Evolutionary conservation across 441 rosid species (phyloP).

Genomic region (Mallotus japonicus): DNA sequence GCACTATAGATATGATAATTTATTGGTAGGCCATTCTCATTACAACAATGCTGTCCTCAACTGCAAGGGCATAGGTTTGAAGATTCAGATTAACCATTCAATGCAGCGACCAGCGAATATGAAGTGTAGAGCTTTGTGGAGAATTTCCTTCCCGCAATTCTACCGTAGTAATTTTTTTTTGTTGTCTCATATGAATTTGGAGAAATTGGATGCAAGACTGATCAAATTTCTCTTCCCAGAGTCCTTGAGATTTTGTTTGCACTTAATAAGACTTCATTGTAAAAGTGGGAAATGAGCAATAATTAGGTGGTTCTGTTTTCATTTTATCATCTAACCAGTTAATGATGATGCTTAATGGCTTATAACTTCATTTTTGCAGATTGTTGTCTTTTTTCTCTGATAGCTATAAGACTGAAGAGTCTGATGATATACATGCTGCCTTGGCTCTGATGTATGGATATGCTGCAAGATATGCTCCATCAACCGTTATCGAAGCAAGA

Average conservation of each 20-base stretch:
- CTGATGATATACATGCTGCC: conserved; percentile 99
- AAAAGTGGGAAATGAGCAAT: background rate
- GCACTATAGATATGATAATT: background rate
- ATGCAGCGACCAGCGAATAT: background rate
- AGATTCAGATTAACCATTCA: background rate
- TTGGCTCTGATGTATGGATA: conserved; percentile 99
- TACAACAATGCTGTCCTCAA: background rate
- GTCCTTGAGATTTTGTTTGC: background rate
- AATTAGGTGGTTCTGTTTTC: background rate
- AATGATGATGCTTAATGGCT: conserved; percentile 15
- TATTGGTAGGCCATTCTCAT: background rate
- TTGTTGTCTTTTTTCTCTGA: conserved; percentile 86
- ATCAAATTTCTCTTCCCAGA: background rate
- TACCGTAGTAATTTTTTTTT: background rate
- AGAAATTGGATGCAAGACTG: background rate
- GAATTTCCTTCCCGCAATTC: conserved; percentile 1
- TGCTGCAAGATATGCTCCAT: conserved; percentile 99
- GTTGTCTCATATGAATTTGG: background rate
- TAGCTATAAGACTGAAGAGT: conserved; percentile 74
- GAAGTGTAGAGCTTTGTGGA: background rate
- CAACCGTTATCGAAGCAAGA: conserved; percentile 98
- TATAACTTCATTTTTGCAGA: conserved; percentile 46
- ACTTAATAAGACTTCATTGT: background rate
- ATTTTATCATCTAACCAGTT: background rate
- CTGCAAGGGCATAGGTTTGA: background rate